These are phyloP conservation scores for Lepiota venenata DNA, from an alignment of 768 basidiomycete species.

Conservation along the genomic window DNA sequence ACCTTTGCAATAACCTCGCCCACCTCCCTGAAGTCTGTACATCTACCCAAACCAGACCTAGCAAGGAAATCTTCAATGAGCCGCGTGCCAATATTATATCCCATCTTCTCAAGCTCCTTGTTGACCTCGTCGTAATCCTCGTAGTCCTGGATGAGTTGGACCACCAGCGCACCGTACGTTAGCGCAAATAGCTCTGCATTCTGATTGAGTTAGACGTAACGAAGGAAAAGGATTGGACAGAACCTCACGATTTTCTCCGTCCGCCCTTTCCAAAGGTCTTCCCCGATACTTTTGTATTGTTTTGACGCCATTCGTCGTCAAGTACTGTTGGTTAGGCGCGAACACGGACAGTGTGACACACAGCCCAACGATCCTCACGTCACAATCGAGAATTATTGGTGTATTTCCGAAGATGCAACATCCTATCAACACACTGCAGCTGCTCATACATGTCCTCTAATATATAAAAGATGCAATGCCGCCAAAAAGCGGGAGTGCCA, in stretches of 20 bases:
- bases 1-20: conserved; percentile 97
- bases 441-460: too few species aligned
- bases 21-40: conserved; percentile 89
- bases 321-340: too few species aligned
- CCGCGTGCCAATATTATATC: conserved; percentile 95
- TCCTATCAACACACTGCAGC: too few species aligned
- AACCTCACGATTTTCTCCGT: conserved; percentile 89
- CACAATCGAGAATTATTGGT: neutral
- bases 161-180: conserved; percentile 96
- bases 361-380: neutral
- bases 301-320: conserved; percentile 60
- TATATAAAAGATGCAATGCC: neutral
- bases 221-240: neutral
- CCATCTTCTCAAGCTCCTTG: conserved; percentile 99
- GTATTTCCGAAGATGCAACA: conserved; percentile 1
- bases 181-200: conserved; percentile 97
- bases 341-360: conserved; percentile 2
- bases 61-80: conserved; percentile 98
- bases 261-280: conserved; percentile 93
- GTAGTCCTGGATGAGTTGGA: conserved; percentile 98
- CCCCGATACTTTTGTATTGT: conserved; percentile 85
- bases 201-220: conserved; percentile 39
- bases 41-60: conserved; percentile 86
- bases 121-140: conserved; percentile 96
- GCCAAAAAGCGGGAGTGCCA: neutral